Conservation (phyloP, 306 rosid genomes). For the Elaeagnus macrophylla region DNA sequence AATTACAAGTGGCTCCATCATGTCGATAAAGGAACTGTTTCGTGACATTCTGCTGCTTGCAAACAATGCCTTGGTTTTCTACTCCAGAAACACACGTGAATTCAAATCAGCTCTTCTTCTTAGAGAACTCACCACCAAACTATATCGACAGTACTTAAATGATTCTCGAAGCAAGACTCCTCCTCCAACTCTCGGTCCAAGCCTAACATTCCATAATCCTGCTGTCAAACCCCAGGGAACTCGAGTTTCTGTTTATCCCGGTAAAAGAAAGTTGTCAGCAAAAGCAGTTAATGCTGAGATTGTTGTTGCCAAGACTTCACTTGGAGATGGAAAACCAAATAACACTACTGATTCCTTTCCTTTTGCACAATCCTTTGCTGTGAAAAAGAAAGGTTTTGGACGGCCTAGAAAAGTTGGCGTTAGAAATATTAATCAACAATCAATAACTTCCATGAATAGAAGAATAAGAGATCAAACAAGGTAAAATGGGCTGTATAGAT, state of each 20-base stretch:
- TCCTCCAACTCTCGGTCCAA: slow-evolving; percentile 9
- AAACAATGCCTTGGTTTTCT: slow-evolving; percentile 69
- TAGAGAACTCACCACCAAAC: slow-evolving; percentile 40
- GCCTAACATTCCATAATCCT: slow-evolving; percentile 19
- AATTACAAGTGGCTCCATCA: slow-evolving; percentile 34
- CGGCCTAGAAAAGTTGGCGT: not conserved
- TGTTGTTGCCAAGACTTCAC: slow-evolving; percentile 23
- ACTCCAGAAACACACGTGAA: slow-evolving; percentile 60
- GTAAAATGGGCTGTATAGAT: not conserved
- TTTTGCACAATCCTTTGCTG: slow-evolving; percentile 24
- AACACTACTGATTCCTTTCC: slow-evolving; percentile 18
- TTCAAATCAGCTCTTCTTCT: slow-evolving; percentile 51
- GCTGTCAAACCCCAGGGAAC: slow-evolving; percentile 45
- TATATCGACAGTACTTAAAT: slow-evolving; percentile 31
- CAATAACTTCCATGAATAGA: slow-evolving; percentile 30
- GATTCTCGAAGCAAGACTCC: slow-evolving; percentile 15
- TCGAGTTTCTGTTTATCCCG: slow-evolving; percentile 12
- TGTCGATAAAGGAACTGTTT: slow-evolving; percentile 51
- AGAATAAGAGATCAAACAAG: slow-evolving; percentile 44
- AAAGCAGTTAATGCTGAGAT: slow-evolving; percentile 21
- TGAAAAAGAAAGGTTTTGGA: slow-evolving; percentile 34
- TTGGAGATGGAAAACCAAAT: slow-evolving; percentile 27
- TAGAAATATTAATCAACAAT: slow-evolving; percentile 10
- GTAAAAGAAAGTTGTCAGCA: slow-evolving; percentile 25
- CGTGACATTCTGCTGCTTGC: slow-evolving; percentile 58